Conservation (phyloP, 257 asterid species). For the Salvia hispanica region DNA sequence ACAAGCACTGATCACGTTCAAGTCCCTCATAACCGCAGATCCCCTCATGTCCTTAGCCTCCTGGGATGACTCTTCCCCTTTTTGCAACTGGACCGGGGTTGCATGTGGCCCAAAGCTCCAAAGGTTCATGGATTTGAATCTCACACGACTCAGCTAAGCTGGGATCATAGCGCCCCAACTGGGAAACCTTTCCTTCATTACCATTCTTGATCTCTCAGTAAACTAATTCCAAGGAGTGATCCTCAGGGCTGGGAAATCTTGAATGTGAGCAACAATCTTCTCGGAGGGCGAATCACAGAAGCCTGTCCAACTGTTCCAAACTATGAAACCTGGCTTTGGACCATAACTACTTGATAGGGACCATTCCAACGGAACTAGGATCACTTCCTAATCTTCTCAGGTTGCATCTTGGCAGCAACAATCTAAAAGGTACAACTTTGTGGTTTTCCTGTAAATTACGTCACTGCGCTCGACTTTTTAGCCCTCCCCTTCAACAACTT, state of each 20-base stretch:
- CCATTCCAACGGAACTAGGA: slow-evolving; percentile 43
- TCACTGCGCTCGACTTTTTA: slow-evolving; percentile 42
- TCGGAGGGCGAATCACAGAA: slow-evolving; percentile 41
- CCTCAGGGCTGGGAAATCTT: slow-evolving; percentile 41
- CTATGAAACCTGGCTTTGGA: slow-evolving; percentile 38
- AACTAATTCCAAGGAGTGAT: slow-evolving; percentile 46
- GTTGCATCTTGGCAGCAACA: slow-evolving; percentile 47
- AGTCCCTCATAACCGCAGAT: slow-evolving; percentile 46
- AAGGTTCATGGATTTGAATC: slow-evolving; percentile 43
- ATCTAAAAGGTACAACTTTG: slow-evolving; percentile 49
- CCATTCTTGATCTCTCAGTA: slow-evolving; percentile 43
- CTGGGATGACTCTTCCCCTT: slow-evolving; percentile 42
- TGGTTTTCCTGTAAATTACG: slow-evolving; percentile 35
- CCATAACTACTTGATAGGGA: slow-evolving; percentile 40
- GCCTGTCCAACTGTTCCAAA: slow-evolving; percentile 37
- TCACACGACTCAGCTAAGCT: slow-evolving; percentile 33
- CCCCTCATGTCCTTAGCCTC: slow-evolving; percentile 37
- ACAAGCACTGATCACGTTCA: slow-evolving; percentile 49
- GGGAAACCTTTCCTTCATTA: slow-evolving; percentile 49
- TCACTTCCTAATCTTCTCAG: slow-evolving; percentile 21
- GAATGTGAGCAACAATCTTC: slow-evolving; percentile 43
- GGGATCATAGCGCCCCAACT: slow-evolving; percentile 45
- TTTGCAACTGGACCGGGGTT: slow-evolving; percentile 57
- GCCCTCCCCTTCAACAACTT: slow-evolving; percentile 44
- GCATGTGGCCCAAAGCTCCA: slow-evolving; percentile 33